Evolutionary conservation across 805 yeast genomes (phyloP).

Genomic region (Candida khao-thaluensis): DNA sequence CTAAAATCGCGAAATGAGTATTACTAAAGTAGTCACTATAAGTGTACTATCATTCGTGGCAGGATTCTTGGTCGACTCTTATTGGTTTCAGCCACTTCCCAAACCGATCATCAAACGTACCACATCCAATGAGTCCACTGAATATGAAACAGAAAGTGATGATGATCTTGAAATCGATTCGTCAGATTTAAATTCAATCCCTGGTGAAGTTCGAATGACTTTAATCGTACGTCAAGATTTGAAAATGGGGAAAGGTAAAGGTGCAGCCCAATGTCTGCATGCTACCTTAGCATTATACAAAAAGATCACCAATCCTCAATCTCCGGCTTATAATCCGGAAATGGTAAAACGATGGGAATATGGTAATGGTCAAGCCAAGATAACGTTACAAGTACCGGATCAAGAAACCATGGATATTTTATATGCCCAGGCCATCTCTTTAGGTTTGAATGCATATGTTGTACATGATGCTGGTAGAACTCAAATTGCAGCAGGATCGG

Average conservation of each 20-base stretch:
- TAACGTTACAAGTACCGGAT: slow-evolving; percentile 72
- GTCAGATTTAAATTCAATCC: slow-evolving; percentile 56
- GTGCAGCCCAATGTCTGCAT: slow-evolving; percentile 97
- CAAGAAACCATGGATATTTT: slow-evolving; percentile 72
- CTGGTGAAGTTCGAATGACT: slow-evolving; percentile 85
- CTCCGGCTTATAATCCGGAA: slow-evolving; percentile 57
- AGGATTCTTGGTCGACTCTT: slow-evolving; percentile 30
- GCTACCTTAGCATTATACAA: slow-evolving; percentile 93
- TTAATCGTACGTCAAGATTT: slow-evolving; percentile 84
- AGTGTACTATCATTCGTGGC: slow-evolving; percentile 37
- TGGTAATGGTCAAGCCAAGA: slow-evolving; percentile 86
- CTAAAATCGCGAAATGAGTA: not conserved
- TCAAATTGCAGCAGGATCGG: slow-evolving; percentile 93
- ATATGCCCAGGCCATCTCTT: slow-evolving; percentile 75
- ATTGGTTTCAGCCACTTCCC: slow-evolving; percentile 14
- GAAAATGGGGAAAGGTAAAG: slow-evolving; percentile 91
- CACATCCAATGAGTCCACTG: slow-evolving; percentile 9
- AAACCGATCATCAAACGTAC: not conserved
- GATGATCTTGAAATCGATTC: slow-evolving; percentile 62
- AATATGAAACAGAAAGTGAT: slow-evolving; percentile 35
- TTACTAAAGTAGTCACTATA: slow-evolving; percentile 18
- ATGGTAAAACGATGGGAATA: slow-evolving; percentile 75
- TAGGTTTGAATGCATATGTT: slow-evolving; percentile 74
- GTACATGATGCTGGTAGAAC: slow-evolving; percentile 98
- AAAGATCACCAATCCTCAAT: slow-evolving; percentile 52